Percentiles rank a stretch among this genome's conserved stretches.
Evolutionary conservation across 2,329 filamentous ascomycete species (phyloP).

Genomic region (Clarireedia paspali): DNA sequence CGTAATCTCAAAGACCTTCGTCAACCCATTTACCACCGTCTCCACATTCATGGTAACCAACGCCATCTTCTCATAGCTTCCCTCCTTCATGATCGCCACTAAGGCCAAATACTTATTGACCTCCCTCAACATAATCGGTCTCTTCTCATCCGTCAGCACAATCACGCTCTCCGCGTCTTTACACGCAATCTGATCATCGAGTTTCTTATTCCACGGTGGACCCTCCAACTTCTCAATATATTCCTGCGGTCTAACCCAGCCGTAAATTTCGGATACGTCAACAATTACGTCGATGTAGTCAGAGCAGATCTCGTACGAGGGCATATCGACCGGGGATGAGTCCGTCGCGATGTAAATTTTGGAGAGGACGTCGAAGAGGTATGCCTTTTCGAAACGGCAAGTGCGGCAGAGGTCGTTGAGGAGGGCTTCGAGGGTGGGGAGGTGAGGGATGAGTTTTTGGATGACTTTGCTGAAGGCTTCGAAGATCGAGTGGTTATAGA

Average conservation of each 20-base stretch:
- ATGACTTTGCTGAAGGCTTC: constrained; percentile 98
- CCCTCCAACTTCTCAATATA: constrained; percentile 51
- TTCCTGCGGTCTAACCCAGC: constrained; percentile 55
- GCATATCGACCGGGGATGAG: constrained; percentile 85
- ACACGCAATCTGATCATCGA: constrained; percentile 60
- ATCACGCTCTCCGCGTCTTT: constrained; percentile 60
- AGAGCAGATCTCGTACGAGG: constrained; percentile 95
- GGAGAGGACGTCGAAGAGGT: constrained; percentile 93
- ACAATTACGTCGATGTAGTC: constrained; percentile 99
- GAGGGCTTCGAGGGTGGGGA: constrained; percentile 86
- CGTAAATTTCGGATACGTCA: constrained; percentile 92
- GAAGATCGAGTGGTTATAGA: constrained; percentile 98
- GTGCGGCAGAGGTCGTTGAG: constrained; percentile 90
- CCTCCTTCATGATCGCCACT: constrained; percentile 81
- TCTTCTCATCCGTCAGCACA: constrained; percentile 52
- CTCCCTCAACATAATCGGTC: constrained; percentile 61
- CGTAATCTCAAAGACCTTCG: constrained; percentile 70
- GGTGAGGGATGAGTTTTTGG: constrained; percentile 89
- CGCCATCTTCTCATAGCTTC: constrained; percentile 75
- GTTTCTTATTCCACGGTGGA: constrained; percentile 50
- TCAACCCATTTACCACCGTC: constrained; percentile 69
- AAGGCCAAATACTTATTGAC: constrained; percentile 70
- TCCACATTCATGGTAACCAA: constrained; percentile 84
- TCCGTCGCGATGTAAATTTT: constrained; percentile 99
- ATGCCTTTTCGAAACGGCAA: constrained; percentile 94